These are phyloP conservation scores for Claviceps cyperi DNA, from an alignment of 2,329 filamentous ascomycete species.

Conservation along the genomic window DNA sequence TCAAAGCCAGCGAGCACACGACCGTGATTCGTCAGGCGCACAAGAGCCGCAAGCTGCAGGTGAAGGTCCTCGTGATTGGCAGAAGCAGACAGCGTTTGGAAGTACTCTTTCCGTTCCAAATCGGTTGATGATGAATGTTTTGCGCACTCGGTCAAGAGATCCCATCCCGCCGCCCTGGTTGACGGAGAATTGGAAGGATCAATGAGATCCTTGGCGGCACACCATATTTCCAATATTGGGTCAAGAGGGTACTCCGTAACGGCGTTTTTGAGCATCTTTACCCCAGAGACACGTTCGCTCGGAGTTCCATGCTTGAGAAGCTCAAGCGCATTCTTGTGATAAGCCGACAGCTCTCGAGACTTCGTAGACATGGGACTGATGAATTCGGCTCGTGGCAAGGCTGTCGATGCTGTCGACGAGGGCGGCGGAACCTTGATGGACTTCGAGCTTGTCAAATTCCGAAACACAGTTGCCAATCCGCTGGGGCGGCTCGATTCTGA, in stretches of 20 bases:
- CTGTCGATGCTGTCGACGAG: slow-evolving; percentile 23
- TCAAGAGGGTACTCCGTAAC: slow-evolving; percentile 45
- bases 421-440: slow-evolving; percentile 35
- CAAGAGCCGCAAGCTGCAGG: slow-evolving; percentile 47
- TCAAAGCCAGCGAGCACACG: slow-evolving; percentile 52
- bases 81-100: slow-evolving; percentile 42
- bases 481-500: slow-evolving; percentile 40
- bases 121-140: slow-evolving; percentile 49
- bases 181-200: slow-evolving; percentile 37
- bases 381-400: slow-evolving; percentile 29
- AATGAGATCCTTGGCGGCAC: slow-evolving; percentile 50
- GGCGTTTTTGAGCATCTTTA: slow-evolving; percentile 39
- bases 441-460: slow-evolving; percentile 43
- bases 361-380: slow-evolving; percentile 26
- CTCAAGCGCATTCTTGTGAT: slow-evolving; percentile 40
- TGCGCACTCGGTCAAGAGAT: slow-evolving; percentile 50
- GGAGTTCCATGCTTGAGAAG: slow-evolving; percentile 37
- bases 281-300: slow-evolving; percentile 41
- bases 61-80: slow-evolving; percentile 49
- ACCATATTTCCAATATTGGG: slow-evolving; percentile 49
- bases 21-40: slow-evolving; percentile 46
- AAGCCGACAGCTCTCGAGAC: slow-evolving; percentile 31
- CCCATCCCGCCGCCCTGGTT: slow-evolving; percentile 47
- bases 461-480: slow-evolving; percentile 49
- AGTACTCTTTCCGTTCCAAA: slow-evolving; percentile 51